Evolutionary conservation across 2,329 filamentous ascomycete genomes (phyloP), one percentile per base, ranked within the genome.

Genomic region (Aspergillus arachidicola): DNA sequence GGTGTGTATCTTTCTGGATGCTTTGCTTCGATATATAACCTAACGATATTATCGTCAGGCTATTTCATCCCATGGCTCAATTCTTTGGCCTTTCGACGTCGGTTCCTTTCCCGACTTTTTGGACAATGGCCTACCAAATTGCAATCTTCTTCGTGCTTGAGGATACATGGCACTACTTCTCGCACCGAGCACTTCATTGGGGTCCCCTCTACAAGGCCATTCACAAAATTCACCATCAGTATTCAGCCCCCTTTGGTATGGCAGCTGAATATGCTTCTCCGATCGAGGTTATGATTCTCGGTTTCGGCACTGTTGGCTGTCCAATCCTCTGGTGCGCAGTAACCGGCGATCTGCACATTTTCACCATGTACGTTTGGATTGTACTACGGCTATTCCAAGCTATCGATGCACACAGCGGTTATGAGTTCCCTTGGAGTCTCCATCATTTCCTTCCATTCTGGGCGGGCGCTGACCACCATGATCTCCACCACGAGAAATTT

Each of bases 321-420:
- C 95, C 95, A 41, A 91, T 98, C 69, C 68, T 96, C 45, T 95
- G 92, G 89, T 92, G 91, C 72, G 87, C 87, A 53, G 68, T 96
- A 73, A 97, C 93, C 51, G 88, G 89, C 68, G 89, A 99, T 69
- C 85, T 99, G 43, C 95, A 99, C 81, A 92, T 99, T 66, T 78
- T 97, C 78, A 99, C 95, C 73, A 98, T 99, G 94, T 99, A 98
- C 82, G 76, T 91, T 69, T 99, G 95, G 95, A 98, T 99, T 74
- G 84, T 93, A 59, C 84, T 93, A 71, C 93, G 95, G 71, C 85
- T 99, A 23, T 96, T 96, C 87, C 95, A 99, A 84, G 95, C 95
- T 73, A 96, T 99, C 77, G 95, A 99, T 78, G 91, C 95, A 34
- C 95, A 99, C 84, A 95, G 91, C 73, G 95, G 95, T 68, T 99